Evolutionary conservation across 2,329 filamentous ascomycete species (phyloP).

Genomic region (Plenodomus tracheiphilus): DNA sequence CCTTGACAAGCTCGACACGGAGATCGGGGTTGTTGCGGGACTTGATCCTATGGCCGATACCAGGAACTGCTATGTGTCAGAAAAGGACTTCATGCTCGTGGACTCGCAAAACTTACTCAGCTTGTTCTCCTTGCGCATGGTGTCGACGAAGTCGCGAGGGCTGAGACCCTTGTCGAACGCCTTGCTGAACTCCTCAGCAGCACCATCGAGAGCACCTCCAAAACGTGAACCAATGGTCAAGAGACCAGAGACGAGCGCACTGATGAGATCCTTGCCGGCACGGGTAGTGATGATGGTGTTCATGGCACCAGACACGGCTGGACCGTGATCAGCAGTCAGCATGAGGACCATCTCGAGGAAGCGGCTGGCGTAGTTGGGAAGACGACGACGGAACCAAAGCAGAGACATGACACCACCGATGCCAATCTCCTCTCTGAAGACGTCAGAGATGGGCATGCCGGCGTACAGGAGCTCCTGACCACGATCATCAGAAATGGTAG

Average conservation of each 20-base stretch:
- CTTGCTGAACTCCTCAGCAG: conserved; percentile 97
- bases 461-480: conserved; percentile 98
- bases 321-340: conserved; percentile 98
- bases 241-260: conserved; percentile 91
- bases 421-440: conserved; percentile 98
- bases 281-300: conserved; percentile 99
- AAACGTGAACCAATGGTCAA: conserved; percentile 98
- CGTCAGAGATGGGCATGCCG: conserved; percentile 99
- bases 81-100: background rate
- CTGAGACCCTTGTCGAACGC: conserved; percentile 97
- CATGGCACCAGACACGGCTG: conserved; percentile 98
- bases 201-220: conserved; percentile 96
- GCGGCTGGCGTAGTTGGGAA: conserved; percentile 94
- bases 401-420: conserved; percentile 99
- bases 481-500: conserved; percentile 99
- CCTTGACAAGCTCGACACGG: conserved; percentile 98
- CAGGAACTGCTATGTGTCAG: conserved; percentile 65
- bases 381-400: conserved; percentile 97
- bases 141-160: conserved; percentile 98
- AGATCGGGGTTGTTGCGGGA: conserved; percentile 99
- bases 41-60: conserved; percentile 99
- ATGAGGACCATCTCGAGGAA: conserved; percentile 99
- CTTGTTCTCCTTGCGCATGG: conserved; percentile 99
- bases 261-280: conserved; percentile 98
- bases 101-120: conserved; percentile 64